Evolutionary conservation across 352 stramenopile species (phyloP).

Genomic region (Lagenidium giganteum): DNA sequence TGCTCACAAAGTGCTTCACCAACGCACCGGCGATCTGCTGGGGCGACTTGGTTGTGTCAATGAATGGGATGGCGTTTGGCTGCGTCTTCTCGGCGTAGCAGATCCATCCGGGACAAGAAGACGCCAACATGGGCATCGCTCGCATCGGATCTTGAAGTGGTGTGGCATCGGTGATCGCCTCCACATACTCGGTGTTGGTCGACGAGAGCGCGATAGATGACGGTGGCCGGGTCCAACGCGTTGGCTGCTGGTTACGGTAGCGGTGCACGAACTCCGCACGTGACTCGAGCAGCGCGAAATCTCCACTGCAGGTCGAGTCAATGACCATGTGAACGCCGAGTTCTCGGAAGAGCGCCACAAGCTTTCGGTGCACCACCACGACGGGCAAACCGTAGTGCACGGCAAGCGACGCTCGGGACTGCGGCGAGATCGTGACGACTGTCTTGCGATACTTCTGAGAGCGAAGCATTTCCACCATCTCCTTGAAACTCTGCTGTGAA

Average conservation of each 20-base stretch:
- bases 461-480: slow-evolving; percentile 70
- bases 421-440: slow-evolving; percentile 87
- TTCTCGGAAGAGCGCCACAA: slow-evolving; percentile 69
- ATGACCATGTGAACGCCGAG: slow-evolving; percentile 89
- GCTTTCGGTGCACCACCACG: slow-evolving; percentile 58
- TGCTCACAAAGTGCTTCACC: slow-evolving; percentile 68
- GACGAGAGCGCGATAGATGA: slow-evolving; percentile 70
- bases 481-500: slow-evolving; percentile 91
- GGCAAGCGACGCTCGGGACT: slow-evolving; percentile 84
- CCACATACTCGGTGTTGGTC: slow-evolving; percentile 60
- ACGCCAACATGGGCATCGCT: slow-evolving; percentile 92
- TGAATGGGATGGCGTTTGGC: slow-evolving; percentile 92
- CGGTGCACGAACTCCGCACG: slow-evolving; percentile 87
- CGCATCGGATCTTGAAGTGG: slow-evolving; percentile 56
- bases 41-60: slow-evolving; percentile 93
- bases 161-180: slow-evolving; percentile 39
- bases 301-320: slow-evolving; percentile 88
- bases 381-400: slow-evolving; percentile 72
- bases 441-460: slow-evolving; percentile 43
- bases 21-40: slow-evolving; percentile 91
- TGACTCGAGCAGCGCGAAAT: slow-evolving; percentile 93
- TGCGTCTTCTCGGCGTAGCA: slow-evolving; percentile 98
- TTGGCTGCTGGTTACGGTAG: slow-evolving; percentile 76
- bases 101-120: slow-evolving; percentile 95
- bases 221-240: slow-evolving; percentile 47